phyloP scores from a whole-genome alignment of 306 rosid genomes.

The Rosa multiflora region DNA sequence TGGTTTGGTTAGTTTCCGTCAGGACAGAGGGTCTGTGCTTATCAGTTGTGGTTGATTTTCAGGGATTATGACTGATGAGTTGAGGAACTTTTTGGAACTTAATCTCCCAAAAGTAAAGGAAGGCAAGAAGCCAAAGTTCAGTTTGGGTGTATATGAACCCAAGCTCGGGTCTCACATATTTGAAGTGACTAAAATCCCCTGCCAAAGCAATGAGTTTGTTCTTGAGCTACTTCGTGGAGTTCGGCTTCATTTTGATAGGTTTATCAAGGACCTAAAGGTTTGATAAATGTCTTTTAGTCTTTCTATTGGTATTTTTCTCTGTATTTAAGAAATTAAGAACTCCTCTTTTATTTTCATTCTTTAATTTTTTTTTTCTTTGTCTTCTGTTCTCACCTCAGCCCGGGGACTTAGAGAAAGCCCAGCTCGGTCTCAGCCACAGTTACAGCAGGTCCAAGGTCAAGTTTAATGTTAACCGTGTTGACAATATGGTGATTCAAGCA shows the following conservation, averaged over 20 bases:
- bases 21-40: background rate
- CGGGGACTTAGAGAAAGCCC: slow-evolving; percentile 86
- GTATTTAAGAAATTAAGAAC: background rate
- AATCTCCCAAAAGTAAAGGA: slow-evolving; percentile 86
- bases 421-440: slow-evolving; percentile 93
- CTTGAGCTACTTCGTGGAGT: slow-evolving; percentile 84
- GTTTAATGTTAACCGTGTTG: slow-evolving; percentile 93
- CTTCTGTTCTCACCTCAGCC: slow-evolving; percentile 37
- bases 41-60: slow-evolving; percentile 13
- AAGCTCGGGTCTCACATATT: slow-evolving; percentile 81
- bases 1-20: background rate
- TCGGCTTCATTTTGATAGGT: slow-evolving; percentile 61
- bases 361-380: background rate
- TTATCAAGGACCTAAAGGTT: slow-evolving; percentile 84
- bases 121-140: slow-evolving; percentile 79
- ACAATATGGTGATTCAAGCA: slow-evolving; percentile 98
- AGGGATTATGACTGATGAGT: slow-evolving; percentile 85
- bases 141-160: slow-evolving; percentile 74
- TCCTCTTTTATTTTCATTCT: background rate
- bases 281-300: background rate
- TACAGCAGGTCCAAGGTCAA: slow-evolving; percentile 98
- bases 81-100: slow-evolving; percentile 76
- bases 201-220: slow-evolving; percentile 85
- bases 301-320: background rate
- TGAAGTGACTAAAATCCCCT: slow-evolving; percentile 77